Evolutionary conservation across 768 basidiomycete species (phyloP), one percentile per base, ranked within the genome.

Genomic region (Mycena epipterygia): DNA sequence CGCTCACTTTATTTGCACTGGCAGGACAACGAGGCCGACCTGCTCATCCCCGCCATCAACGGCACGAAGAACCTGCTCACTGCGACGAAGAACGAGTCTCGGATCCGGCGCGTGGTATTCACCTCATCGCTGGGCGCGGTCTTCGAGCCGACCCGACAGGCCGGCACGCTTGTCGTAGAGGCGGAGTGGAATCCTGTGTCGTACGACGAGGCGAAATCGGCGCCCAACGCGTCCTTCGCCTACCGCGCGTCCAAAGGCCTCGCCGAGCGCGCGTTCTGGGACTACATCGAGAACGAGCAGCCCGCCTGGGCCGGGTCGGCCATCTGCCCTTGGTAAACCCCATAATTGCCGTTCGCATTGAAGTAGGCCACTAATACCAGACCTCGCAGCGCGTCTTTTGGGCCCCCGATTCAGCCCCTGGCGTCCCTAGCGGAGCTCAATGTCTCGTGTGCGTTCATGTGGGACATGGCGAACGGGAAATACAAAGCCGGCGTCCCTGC

Each of bases 101-200:
- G 76, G 1, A 78, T 89, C 76, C 80, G 84, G 76, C 78, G 86
- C 11, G 81, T 88, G 19, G 83, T 86, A 6, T 76, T 86, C 70
- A 86, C 87, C 17, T 74, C 69, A 21, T 71, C 35, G 5, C 81
- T 82, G 3, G 76, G 78, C 59, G 84, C 85, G 29, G 55, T 73
- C 12, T 51, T 79, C 25, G 75, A 79, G 17, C 58, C 57, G 3
- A 66, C 55, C 6, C 2, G 41, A 8, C 37, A 37, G 12, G 12
- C 70, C 1, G 59, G 39, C 9, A 67, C 53, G 58, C 21, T 35
- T 48, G 41, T 72, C 23, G 32, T 68, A 13, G 72, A 55, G n/a
- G 73, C 71, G 12, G 62, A 73, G 19, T 80, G 77, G 78, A 75
- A 77, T 33, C 53, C 66, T 0, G 59, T 70, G 12, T 78, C 68